phyloP scores from a whole-genome alignment of 179 eudicot species.

The Sideroxylon spinosum region DNA sequence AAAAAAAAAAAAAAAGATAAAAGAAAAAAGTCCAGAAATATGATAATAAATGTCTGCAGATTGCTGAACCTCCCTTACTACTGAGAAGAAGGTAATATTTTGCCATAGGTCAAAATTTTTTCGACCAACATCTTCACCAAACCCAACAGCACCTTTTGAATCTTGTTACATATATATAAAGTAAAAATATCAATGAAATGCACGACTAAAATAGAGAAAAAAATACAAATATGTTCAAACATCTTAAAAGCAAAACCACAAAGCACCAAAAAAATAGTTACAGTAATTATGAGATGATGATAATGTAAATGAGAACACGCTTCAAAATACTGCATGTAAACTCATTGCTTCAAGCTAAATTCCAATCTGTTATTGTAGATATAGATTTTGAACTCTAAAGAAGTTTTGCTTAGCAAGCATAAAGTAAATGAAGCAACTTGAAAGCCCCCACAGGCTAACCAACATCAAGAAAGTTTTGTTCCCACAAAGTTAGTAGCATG shows the following conservation, averaged over 20 bases:
- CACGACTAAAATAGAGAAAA: not conserved
- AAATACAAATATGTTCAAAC: too few species aligned
- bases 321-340: not conserved
- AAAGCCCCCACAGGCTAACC: not conserved
- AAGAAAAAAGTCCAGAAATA: not conserved
- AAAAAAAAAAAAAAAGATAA: not conserved
- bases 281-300: not conserved
- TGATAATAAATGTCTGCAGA: slow-evolving; percentile 72
- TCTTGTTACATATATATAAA: too few species aligned
- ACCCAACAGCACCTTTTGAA: too few species aligned
- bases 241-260: not conserved
- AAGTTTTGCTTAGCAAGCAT: not conserved
- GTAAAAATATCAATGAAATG: not conserved
- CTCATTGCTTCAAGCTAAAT: not conserved
- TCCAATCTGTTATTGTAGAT: not conserved
- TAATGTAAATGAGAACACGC: not conserved
- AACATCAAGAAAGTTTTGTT: not conserved
- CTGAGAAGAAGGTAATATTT: slow-evolving; percentile 71
- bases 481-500: not conserved
- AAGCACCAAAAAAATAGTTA: not conserved
- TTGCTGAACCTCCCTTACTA: slow-evolving; percentile 83
- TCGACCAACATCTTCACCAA: slow-evolving; percentile 52
- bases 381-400: not conserved
- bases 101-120: slow-evolving; percentile 81
- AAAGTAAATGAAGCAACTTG: not conserved